Base-by-base conservation (phyloP, 1,139 yeast species). In the Kazachstania sp. region DNA sequence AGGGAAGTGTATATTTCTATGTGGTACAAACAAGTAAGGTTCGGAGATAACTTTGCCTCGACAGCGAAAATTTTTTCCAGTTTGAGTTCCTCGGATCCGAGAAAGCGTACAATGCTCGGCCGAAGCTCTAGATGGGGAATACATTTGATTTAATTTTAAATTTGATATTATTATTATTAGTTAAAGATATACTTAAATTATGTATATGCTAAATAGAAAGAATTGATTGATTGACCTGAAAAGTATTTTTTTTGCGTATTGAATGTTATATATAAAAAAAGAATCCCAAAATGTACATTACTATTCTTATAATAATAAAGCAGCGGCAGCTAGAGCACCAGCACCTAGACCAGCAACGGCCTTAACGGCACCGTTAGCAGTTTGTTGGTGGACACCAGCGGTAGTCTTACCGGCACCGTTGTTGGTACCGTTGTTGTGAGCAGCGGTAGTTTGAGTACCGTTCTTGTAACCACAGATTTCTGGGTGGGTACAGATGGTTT, bases 321-420 rank as follows among this genome's bases (percentile, higher is more conserved):
- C 51, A 43, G 53, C 53, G 39, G 49, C 49, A 20, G 49, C 51
- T 28, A 46, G 29, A 29, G 42, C 45, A 41, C 49, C 51, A 30
- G 49, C 51, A 46, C 49, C 49, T 42, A 48, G 38, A 46, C 51
- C 51, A 41, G 47, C 47, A 37, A 32, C 47, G 37, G 49, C 49
- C 45, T 46, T 48, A 39, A 39, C 47, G 31, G 51, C 51, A 46
- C 49, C 49, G 41, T 45, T 45, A 18, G 29, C 44, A 28, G 48
- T 42, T 43, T 45, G 48, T 19, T 42, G 39, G 6, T 19, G 19
- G 30, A 43, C 34, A 19, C 31, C 18, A 18, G 43, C 43, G 13
- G 43, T 40, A 19, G 42, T 39, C 42, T 39, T 39, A 28, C 26
- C 35, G 30, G 32, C 41, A 29, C 41, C 41, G 42, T 39, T 39